Percentiles rank a stretch among this genome's conserved stretches.
phyloP scores from a whole-genome alignment of 2,329 filamentous ascomycete species.

The Clarireedia monteithiana region DNA sequence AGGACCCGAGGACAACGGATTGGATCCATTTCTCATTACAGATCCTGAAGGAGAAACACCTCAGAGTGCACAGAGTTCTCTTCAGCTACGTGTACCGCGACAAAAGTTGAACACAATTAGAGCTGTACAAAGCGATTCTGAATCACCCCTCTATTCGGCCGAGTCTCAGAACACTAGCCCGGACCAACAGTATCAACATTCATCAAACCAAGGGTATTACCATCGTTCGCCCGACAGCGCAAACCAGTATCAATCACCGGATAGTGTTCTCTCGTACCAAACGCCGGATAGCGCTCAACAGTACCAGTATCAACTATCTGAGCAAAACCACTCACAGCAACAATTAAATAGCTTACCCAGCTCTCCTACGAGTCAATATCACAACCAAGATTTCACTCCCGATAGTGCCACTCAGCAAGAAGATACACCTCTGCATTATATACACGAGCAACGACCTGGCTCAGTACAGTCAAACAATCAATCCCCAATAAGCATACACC shows the following conservation, averaged over 20 bases:
- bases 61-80: slow-evolving; percentile 9
- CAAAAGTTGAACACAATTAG: slow-evolving; percentile 23
- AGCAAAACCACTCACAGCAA: slow-evolving; percentile 23
- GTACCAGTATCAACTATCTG: slow-evolving; percentile 17
- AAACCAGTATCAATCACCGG: neutral
- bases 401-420: slow-evolving; percentile 57
- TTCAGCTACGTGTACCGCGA: neutral
- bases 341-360: slow-evolving; percentile 14
- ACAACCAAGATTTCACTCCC: slow-evolving; percentile 1
- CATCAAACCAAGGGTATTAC: slow-evolving; percentile 7
- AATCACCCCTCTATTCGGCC: slow-evolving; percentile 15
- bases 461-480: slow-evolving; percentile 27
- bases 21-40: slow-evolving; percentile 26
- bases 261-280: slow-evolving; percentile 5
- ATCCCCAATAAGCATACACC: slow-evolving; percentile 17
- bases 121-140: slow-evolving; percentile 20
- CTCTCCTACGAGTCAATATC: slow-evolving; percentile 38
- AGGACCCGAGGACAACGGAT: slow-evolving; percentile 20
- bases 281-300: slow-evolving; percentile 21
- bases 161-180: slow-evolving; percentile 31
- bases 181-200: slow-evolving; percentile 26
- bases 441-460: slow-evolving; percentile 25
- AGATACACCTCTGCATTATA: slow-evolving; percentile 43
- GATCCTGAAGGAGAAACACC: slow-evolving; percentile 16
- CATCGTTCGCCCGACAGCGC: neutral